Evolutionary conservation across 169 alveolate species (phyloP), one percentile per base, ranked within the genome.

Genomic region (Cryptosporidium baileyi): DNA sequence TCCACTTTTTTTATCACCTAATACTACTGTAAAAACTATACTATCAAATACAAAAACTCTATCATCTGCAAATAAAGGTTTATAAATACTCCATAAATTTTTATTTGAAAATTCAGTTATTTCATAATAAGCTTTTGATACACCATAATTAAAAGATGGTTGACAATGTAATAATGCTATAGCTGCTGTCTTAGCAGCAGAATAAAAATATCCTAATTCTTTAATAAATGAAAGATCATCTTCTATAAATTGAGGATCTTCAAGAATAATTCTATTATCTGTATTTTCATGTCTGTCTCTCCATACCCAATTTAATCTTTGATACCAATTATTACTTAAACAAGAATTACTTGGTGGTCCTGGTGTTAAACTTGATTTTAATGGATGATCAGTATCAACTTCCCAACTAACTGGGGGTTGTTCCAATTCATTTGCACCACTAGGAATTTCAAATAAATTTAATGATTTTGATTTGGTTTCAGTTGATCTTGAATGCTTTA

Each of bases 51-150:
- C 54, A 52, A 89, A 89, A 15, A 89, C 82, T 47, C 89, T 65
- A 62, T 89, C 92, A 45, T 89, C 92, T 17, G 80, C 81, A 82
- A 89, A 89, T 82, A 88, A 67, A 19, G 92, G 92, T 34, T 63
- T 79, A 74, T 89, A 89, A 61, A 89, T 89, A n/a, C 85, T 74
- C 85, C 85, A 74, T 28, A 74, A 40, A 36, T 74, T 59, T 26
- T 36, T 43, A 28, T 74, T 57, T 17, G 85, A 74, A 34, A 36
- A 15, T 0, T 59, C 54, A 38, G 65, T 74, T n/a, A 74, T 34
- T 13, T 74, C 85, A 38, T 74, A 74, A 19, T 30, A 74, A 38
- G 59, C 65, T 8, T 74, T 74, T 1, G 85, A 28, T 32, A 74
- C 60, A 28, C 85, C 85, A 17, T 40, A 52, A 19, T 74, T 74